Evolutionary conservation across 495 filamentous ascomycete genomes (phyloP), one percentile per base, ranked within the genome.

Genomic region (Aspergillus funiculosus): DNA sequence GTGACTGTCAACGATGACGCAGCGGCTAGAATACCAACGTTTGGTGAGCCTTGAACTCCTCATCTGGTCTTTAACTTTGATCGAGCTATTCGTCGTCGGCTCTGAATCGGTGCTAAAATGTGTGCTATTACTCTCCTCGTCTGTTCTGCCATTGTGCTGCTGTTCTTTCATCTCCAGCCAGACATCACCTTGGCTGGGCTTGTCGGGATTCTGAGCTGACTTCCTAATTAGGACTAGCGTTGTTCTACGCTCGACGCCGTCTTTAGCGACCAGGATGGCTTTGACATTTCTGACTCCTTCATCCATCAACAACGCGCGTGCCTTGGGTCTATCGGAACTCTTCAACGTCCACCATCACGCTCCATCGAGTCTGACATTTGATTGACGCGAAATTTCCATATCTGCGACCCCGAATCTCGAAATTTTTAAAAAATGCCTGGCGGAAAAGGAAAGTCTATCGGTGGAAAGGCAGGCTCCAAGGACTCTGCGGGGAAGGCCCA

Each of bases 361-460:
- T 29, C 39, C 38, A 59, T 60, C 55, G 29, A 46, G 40, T 56
- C 44, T 46, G 41, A 54, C 18, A 30, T 30, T 25, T 27, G 11
- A 50, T 48, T 47, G 44, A 56, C 61, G 59, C 62, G 56, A 57
- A 44, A 46, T 43, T 39, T 46, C 19, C 29, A 35, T 54, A 50
- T 39, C 47, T 54, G 58, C 62, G 62, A 67, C 56, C 41, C 32
- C 48, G 51, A 56, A 43, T 50, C 46, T 49, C 46, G 35, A 58
- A 45, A 21, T 44, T 61, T 48, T 49, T 60, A 60, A 61, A 69
- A 67, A 64, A 85, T 85, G 81, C 74, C 88, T 65, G 88, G 88
- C 52, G 88, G 88, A 73, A 94, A 94, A 75, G 88, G 88, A 73
- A 94, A 94, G 76, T 90, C 86, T 48, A 84, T 89, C 51, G 87